phyloP scores from a whole-genome alignment of 179 eudicot species.

The Corrigiola litoralis region DNA sequence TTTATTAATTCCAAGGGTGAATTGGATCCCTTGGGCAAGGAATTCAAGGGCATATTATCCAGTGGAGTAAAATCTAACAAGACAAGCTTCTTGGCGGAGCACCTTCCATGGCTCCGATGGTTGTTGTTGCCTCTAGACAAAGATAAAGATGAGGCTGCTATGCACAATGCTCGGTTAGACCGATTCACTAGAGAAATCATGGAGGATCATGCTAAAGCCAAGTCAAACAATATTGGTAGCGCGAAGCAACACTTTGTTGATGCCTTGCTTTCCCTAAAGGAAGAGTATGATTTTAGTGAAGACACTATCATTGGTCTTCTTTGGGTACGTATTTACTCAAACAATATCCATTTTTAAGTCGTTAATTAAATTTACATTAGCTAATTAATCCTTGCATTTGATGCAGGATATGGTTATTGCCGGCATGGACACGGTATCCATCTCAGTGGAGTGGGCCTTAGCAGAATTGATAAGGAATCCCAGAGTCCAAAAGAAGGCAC shows the following conservation, averaged over 20 bases:
- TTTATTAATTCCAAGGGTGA: constrained; percentile 54
- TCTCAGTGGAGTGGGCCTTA: constrained; percentile 74
- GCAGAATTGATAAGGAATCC: constrained; percentile 68
- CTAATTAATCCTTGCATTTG: background rate
- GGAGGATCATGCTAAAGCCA: constrained; percentile 63
- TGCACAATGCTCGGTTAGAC: constrained; percentile 49
- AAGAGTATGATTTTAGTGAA: constrained; percentile 73
- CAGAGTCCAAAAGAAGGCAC: constrained; percentile 68
- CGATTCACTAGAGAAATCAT: constrained; percentile 61
- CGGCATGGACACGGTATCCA: constrained; percentile 73
- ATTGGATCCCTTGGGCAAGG: constrained; percentile 57
- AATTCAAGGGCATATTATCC: constrained; percentile 55
- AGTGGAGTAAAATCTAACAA: constrained; percentile 39
- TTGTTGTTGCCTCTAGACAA: constrained; percentile 48
- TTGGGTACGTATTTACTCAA: constrained; percentile 50
- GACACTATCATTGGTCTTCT: constrained; percentile 76
- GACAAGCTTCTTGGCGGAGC: constrained; percentile 61
- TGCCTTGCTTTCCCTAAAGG: constrained; percentile 61
- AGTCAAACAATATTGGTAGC: constrained; percentile 39
- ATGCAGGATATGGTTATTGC: constrained; percentile 79
- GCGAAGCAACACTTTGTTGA: constrained; percentile 75
- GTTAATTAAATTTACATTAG: background rate
- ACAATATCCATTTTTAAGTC: too few relatives aligned
- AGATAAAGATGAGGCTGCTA: constrained; percentile 37
- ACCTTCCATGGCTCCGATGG: constrained; percentile 72